These are phyloP conservation scores for Colletotrichum somersetense DNA, from an alignment of 2,329 filamentous ascomycete genomes.

Conservation along the genomic window DNA sequence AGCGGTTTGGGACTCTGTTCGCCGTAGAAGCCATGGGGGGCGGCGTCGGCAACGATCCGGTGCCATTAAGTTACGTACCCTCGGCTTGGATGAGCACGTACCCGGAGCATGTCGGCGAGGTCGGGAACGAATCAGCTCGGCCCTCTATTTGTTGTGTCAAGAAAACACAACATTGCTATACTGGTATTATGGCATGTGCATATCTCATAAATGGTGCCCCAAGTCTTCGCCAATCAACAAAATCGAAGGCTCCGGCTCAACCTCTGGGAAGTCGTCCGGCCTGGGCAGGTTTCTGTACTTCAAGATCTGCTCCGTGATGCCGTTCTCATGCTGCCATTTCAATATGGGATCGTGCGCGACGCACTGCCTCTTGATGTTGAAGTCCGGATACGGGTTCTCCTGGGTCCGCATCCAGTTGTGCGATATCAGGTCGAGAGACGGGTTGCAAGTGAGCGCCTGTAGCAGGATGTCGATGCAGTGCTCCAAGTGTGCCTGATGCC, in stretches of 20 bases:
- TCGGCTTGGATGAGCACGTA: conserved; percentile 62
- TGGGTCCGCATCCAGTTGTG: conserved; percentile 39
- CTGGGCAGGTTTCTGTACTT: conserved; percentile 33
- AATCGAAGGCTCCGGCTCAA: conserved; percentile 31
- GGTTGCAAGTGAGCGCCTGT: conserved; percentile 33
- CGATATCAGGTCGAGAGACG: conserved; percentile 28
- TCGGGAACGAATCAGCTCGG: too few relatives aligned
- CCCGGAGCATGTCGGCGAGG: conserved; percentile 53
- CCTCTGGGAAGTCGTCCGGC: conserved; percentile 11
- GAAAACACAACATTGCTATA: not conserved
- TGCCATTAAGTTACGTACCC: conserved; percentile 62
- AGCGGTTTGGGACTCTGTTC: too few relatives aligned
- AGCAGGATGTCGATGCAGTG: conserved; percentile 32
- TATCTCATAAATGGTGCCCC: conserved; percentile 14
- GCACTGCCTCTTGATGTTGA: conserved; percentile 39
- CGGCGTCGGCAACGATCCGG: not conserved
- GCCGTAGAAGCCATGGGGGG: not conserved
- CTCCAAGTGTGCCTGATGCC: conserved; percentile 30
- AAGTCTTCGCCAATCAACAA: conserved; percentile 23
- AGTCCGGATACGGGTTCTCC: conserved; percentile 35
- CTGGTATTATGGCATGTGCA: not conserved
- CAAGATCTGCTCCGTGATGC: conserved; percentile 29
- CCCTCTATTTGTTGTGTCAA: not conserved
- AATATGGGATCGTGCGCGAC: conserved; percentile 25
- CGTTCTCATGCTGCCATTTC: conserved; percentile 28